Evolutionary conservation across 257 asterid species (phyloP), one percentile per base, ranked within the genome.

Genomic region (Mentha longifolia): DNA sequence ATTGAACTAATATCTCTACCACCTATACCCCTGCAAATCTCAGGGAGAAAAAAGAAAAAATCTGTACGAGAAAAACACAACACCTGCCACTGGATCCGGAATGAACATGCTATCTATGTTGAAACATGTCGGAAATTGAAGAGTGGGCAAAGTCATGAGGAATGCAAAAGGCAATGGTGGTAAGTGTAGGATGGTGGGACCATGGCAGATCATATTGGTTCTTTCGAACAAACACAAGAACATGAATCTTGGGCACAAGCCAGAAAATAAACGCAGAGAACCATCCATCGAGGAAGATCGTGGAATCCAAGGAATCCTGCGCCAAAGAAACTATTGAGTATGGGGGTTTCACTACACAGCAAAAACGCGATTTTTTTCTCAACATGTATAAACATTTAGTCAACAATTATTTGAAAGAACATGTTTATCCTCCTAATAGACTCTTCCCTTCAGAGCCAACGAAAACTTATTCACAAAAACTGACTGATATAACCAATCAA

Each of bases 251-350:
- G 88, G 85, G 85, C 85, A 88, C 92, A 86, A 83, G 91, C 91
- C 94, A 88, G 87, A 88, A 90, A 92, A 85, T 88, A 91, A 86
- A 89, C 74, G 92, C 89, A 82, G 93, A 79, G 94, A 86, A 84
- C 85, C 92, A 86, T 87, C 96, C 97, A 84, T 87, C 90, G 88
- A 87, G 88, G 91, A 85, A 83, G 96, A 88, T 87, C 91, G 85
- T 82, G 89, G 88, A 84, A 86, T 86, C 96, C 97, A 87, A 84
- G 95, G 82, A 82, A 85, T 93, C 98, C 98, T 93, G 98, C 97
- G 94, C 80, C 93, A 91, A 93, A 91, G 90, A 87, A 93, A 93
- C 92, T 91, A 78, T 80, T 93, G 98, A 93, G 96, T 87, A 74
- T 73, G 83, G 85, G 74, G 87, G 81, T 76, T 81, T 67, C 82